Evolutionary conservation across 1,284 basidiomycete species (phyloP), one percentile per base, ranked within the genome.

Genomic region (Moesziomyces sp.): DNA sequence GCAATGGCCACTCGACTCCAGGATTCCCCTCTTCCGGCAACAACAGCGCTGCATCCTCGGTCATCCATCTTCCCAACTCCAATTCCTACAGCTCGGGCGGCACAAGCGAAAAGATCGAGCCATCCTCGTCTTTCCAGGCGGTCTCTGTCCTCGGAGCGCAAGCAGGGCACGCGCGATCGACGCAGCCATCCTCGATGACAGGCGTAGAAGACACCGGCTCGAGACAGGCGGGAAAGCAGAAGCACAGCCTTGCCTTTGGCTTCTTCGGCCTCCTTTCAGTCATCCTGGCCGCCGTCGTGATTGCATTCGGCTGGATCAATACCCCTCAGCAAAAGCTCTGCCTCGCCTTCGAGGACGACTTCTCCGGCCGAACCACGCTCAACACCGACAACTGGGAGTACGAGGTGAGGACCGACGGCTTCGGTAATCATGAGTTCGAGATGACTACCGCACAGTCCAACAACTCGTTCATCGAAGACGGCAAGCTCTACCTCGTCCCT

Each of bases 391-490:
- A 54, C 34, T 94, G 92, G 89, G 87, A 88, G 72, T 88, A 89
- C 43, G 92, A 94, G 82, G 89, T 93, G 28, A 89, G 92, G 72
- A 88, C 93, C 85, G 91, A 92, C 63, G 93, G 93, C 3, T 94
- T 91, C 82, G 92, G 92, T 84, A 93, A 93, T 75, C 89, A 91
- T 42, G 90, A 93, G 80, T 95, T 95, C 76, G 90, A 93, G 79
- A 93, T 93, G 92, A 90, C 92, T 5, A 94, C 93, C 2, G 86
- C 85, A 14, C 90, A 89, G 3, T 76, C 87, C 42, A 91, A 91
- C 81, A 94, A 94, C 83, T 92, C 92, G 13, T 94, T 90, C 84
- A 56, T 94, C 63, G 86, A 89, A 58, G 87, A 94, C 81, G 91
- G 90, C 42, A 87, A 88, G 62, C 88, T 95, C 44, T 94, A 93